Conservation (phyloP, 2,329 filamentous ascomycete species). For the Alternaria gansuensis region DNA sequence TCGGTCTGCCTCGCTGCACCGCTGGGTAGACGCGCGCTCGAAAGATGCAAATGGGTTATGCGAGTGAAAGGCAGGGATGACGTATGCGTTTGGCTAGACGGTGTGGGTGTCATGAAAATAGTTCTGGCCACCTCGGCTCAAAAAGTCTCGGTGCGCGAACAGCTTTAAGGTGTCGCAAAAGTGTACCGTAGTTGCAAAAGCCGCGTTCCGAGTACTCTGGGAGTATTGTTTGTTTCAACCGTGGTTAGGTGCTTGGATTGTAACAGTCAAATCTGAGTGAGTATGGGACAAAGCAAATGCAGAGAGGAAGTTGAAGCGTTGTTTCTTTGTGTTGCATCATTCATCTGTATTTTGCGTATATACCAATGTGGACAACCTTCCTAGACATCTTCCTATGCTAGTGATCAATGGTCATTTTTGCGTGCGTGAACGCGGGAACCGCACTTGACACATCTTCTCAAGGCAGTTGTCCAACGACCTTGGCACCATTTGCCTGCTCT, state of each 20-base stretch:
- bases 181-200: not conserved
- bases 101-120: conserved; percentile 10
- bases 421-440: not conserved
- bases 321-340: not conserved
- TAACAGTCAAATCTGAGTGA: conserved; percentile 1
- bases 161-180: conserved; percentile 1
- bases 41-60: conserved; percentile 17
- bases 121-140: conserved; percentile 4
- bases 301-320: not conserved
- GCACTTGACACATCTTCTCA: conserved; percentile 16
- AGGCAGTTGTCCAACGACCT: conserved; percentile 50
- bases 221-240: conserved; percentile 4
- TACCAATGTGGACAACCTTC: not conserved
- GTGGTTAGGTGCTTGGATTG: not conserved
- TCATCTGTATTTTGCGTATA: conserved; percentile 6
- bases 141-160: not conserved
- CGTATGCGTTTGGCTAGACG: conserved; percentile 27
- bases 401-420: not conserved
- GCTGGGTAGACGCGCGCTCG: conserved; percentile 20
- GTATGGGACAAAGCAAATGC: conserved; percentile 3
- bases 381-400: not conserved
- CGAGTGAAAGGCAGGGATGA: conserved; percentile 28
- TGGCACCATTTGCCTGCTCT: conserved; percentile 30
- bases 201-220: not conserved
- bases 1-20: conserved; percentile 28